Evolutionary conservation across 495 filamentous ascomycete genomes (phyloP).

Genomic region (Neurospora sp.): DNA sequence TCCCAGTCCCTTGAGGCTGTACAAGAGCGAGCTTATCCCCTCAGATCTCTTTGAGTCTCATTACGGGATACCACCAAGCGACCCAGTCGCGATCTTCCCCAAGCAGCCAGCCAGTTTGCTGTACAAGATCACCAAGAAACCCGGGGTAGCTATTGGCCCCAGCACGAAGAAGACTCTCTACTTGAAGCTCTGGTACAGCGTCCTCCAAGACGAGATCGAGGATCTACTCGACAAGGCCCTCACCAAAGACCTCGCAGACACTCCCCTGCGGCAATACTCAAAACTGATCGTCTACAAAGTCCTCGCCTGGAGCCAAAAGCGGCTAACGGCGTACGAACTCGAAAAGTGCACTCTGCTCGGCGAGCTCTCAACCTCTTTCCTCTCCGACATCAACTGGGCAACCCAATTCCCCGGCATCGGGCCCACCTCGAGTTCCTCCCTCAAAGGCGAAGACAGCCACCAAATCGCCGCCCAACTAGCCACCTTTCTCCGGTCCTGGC

Average conservation of each 20-base stretch:
- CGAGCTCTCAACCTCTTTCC: conserved; percentile 34
- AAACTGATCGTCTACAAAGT: conserved; percentile 41
- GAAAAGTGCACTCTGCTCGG: conserved; percentile 45
- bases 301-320: conserved; percentile 38
- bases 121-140: conserved; percentile 60
- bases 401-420: conserved; percentile 36
- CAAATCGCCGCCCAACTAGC: conserved; percentile 19
- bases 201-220: conserved; percentile 62
- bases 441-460: conserved; percentile 2
- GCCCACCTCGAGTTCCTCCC: conserved; percentile 6
- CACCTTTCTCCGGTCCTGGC: conserved; percentile 30
- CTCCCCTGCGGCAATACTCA: conserved; percentile 31
- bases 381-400: conserved; percentile 27
- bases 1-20: conserved; percentile 61
- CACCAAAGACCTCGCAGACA: conserved; percentile 27
- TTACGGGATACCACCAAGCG: conserved; percentile 43
- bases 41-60: conserved; percentile 60
- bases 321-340: conserved; percentile 49
- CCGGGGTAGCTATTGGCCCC: conserved; percentile 15
- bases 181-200: conserved; percentile 67
- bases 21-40: conserved; percentile 56
- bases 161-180: conserved; percentile 46
- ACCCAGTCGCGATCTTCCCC: conserved; percentile 59
- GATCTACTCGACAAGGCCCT: conserved; percentile 32
- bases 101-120: conserved; percentile 74